Base-by-base conservation (phyloP, 129 eudicot species). In the Silybum marianum region DNA sequence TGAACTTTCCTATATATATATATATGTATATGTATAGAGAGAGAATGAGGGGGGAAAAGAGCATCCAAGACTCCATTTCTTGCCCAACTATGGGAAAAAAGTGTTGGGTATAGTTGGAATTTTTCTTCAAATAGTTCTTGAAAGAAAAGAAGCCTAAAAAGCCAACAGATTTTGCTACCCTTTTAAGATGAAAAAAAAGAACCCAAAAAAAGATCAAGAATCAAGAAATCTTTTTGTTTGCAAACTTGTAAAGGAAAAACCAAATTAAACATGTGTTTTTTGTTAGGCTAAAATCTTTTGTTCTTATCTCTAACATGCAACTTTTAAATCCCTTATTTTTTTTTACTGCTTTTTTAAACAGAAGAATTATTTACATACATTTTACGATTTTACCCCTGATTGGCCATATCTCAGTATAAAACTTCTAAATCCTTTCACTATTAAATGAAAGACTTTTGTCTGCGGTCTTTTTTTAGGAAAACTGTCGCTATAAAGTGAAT, bases 141-240 rank as follows among this genome's bases (percentile, higher is more conserved):
- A 26, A 62, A 71, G 3, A 70, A 81, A 81, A 62, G 58, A 77
- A 34, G 62, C 51, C 51, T 67, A 81, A 75, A 75, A 75, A 76
- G 80, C 85, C 88, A 82, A 81, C 73, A 85, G 80, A 81, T 73
- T 79, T 78, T 78, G 75, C 71, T 38, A 78, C 68, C 79, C 46
- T 22, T 80, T 83, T 83, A 60, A 71, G 69, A 44, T 40, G 60
- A 78, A 78, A 84, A 84, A 21, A 67, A 38, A 80, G 77, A 68
- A 74, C n/a, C 58, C 28, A 69, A 75, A 62, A 58, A 75, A 58
- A 75, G 70, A 72, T 22, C 72, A 74, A 68, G 74, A 69, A 80
- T 80, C 79, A 63, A 71, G 23, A 76, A 63, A 51, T 72, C 51
- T 76, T 80, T 85, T 75, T 85, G 81, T 75, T 76, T 75, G 84